Percentiles rank a stretch among this genome's conserved stretches.
Conservation (phyloP, 768 basidiomycete species). For the Phaeotremella fagi region DNA sequence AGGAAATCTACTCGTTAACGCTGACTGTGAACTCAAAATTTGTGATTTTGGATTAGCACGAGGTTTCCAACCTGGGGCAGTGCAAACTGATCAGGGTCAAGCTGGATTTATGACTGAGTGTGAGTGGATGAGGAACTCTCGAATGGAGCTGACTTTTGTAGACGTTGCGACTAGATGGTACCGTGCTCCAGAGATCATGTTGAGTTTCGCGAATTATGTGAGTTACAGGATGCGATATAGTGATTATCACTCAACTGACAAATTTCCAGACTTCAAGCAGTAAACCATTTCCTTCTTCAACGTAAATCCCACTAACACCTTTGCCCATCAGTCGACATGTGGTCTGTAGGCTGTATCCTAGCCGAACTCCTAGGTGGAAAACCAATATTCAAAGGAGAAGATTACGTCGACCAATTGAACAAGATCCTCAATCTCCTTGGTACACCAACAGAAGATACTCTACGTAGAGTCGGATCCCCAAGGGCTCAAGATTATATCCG, state of each 20-base stretch:
- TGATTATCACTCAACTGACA: background rate
- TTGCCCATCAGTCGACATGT: constrained; percentile 48
- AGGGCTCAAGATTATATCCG: constrained; percentile 79
- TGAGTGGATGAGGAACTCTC: constrained; percentile 39
- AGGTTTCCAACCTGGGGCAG: constrained; percentile 74
- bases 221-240: constrained; percentile 42
- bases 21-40: constrained; percentile 75
- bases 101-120: constrained; percentile 98
- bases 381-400: constrained; percentile 50
- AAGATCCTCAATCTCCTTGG: constrained; percentile 98
- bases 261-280: constrained; percentile 49
- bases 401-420: constrained; percentile 95
- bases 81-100: constrained; percentile 54
- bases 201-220: constrained; percentile 61
- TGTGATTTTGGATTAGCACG: constrained; percentile 97
- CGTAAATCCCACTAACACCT: background rate
- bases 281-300: constrained; percentile 16
- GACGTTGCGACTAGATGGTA: constrained; percentile 95
- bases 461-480: constrained; percentile 91
- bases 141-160: background rate
- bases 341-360: constrained; percentile 53
- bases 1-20: constrained; percentile 88
- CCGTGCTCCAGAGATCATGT: constrained; percentile 97
- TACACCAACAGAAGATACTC: constrained; percentile 92
- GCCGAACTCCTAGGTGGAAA: constrained; percentile 52